Evolutionary conservation across 2,329 filamentous ascomycete genomes (phyloP), one percentile per base, ranked within the genome.

Genomic region (Trichoderma harzianum): DNA sequence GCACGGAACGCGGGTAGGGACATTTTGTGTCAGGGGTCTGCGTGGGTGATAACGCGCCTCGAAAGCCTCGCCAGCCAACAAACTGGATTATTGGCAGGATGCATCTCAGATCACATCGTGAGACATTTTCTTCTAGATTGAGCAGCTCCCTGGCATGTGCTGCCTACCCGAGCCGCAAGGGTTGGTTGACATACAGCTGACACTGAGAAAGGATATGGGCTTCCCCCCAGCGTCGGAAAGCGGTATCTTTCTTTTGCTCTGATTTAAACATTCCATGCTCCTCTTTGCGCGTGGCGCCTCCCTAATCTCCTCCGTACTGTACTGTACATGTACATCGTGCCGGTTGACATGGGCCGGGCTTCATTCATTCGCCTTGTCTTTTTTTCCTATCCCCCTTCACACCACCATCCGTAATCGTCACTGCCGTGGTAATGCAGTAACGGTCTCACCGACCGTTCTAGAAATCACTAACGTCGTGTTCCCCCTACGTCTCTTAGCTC

Each of bases 1-100:
- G 62, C 39, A 67, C 53, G 69, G 69, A 65, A 71, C 53, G 69
- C 62, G 62, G 69, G 62, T 60, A 66, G 47, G 68, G 32, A 47
- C n/a, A 21, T 34, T 43, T 51, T 64, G 53, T 58, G 62, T 60
- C 69, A 66, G 53, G 51, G 58, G 69, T 51, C 61, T 28, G 61
- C 53, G 60, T 71, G 51, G 61, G 61, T 47, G 60, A 64, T 71
- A 47, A 68, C 65, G 65, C 65, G 65, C 65, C 65, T 68, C 16
- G 65, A 43, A 32, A 60, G 55, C 65, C 65, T 47, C 36, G 65
- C 39, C 39, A 47, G 28, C 65, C 53, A 24, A 32, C 53, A 43
- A 43, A 24, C 10, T 58, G 34, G 53, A 34, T 36, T 36, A 64
- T 58, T 24, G 39, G 32, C 21, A 28, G 62, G 28, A 55, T 67